Conservation (phyloP, 768 basidiomycete species). For the Lanmaoa pseudosensibilis region DNA sequence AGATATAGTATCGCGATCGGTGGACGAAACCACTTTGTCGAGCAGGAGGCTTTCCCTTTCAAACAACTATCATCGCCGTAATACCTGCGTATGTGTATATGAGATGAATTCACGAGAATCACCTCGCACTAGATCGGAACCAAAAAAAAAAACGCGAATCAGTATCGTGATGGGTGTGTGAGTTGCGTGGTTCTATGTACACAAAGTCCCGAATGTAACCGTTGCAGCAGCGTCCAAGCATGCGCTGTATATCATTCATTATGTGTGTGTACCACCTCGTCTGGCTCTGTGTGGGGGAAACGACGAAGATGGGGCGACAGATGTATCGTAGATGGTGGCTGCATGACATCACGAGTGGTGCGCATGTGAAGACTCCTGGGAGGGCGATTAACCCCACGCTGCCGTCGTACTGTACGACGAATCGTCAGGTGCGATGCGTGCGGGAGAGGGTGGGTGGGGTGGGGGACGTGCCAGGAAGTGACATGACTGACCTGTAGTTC, state of each 20-base stretch:
- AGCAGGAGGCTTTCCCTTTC: background rate
- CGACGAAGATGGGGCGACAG: no score
- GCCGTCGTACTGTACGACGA: conserved; percentile 50
- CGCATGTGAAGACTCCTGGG: background rate
- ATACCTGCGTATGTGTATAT: background rate
- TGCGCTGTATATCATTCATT: conserved; percentile 4
- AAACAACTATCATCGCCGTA: background rate
- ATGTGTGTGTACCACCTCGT: background rate
- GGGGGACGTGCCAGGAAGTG: no score
- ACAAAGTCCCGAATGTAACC: background rate
- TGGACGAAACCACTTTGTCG: background rate
- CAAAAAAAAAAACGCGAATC: background rate
- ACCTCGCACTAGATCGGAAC: conserved; percentile 1
- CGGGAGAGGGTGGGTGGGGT: no score
- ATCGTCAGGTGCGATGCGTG: conserved; percentile 4
- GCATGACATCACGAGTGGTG: background rate
- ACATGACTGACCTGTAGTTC: conserved; percentile 70
- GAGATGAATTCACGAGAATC: background rate
- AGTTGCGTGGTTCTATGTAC: background rate
- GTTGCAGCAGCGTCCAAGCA: background rate
- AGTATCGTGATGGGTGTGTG: background rate
- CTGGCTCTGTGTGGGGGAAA: background rate
- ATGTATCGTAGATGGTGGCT: conserved; percentile 2
- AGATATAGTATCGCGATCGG: no score
- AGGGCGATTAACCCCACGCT: conserved; percentile 54